Evolutionary conservation across 2,329 filamentous ascomycete genomes (phyloP).

Genomic region (Boeremia lycopersici): DNA sequence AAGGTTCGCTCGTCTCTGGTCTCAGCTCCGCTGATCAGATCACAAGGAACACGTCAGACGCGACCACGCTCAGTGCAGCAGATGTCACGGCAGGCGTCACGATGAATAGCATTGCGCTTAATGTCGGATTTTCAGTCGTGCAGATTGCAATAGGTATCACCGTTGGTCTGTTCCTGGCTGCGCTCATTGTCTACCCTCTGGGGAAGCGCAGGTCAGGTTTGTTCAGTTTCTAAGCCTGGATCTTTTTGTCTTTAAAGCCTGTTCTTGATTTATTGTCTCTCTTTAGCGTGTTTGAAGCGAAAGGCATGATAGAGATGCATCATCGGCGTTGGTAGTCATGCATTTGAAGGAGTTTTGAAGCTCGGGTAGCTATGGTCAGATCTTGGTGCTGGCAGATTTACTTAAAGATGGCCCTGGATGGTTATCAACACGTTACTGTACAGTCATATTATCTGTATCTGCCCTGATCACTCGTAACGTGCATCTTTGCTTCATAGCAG

Average conservation of each 20-base stretch:
- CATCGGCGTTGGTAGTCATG: conserved; percentile 10
- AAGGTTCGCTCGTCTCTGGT: conserved; percentile 62
- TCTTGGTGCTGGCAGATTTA: not conserved
- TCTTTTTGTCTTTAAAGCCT: not conserved
- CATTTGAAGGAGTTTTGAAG: conserved; percentile 17
- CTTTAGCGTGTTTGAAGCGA: conserved; percentile 12
- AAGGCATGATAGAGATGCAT: conserved; percentile 16
- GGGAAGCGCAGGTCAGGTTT: conserved; percentile 54
- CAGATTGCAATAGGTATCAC: conserved; percentile 60
- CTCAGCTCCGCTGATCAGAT: conserved; percentile 64
- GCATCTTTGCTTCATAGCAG: too few species aligned
- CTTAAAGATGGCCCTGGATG: not conserved
- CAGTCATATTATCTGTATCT: too few species aligned
- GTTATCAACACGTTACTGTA: not conserved
- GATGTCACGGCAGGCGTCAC: conserved; percentile 27
- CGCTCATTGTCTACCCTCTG: conserved; percentile 56
- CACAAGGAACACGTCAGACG: conserved; percentile 53
- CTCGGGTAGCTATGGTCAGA: conserved; percentile 6
- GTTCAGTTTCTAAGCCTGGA: conserved; percentile 39
- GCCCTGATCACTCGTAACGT: too few species aligned
- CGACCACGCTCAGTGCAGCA: conserved; percentile 47
- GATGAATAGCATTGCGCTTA: conserved; percentile 54
- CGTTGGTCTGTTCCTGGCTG: conserved; percentile 56
- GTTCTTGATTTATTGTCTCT: not conserved
- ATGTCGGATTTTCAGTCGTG: conserved; percentile 55